Base-by-base conservation (phyloP, 2,329 filamentous ascomycete genomes). In the Cladosporium sphaerospermum region DNA sequence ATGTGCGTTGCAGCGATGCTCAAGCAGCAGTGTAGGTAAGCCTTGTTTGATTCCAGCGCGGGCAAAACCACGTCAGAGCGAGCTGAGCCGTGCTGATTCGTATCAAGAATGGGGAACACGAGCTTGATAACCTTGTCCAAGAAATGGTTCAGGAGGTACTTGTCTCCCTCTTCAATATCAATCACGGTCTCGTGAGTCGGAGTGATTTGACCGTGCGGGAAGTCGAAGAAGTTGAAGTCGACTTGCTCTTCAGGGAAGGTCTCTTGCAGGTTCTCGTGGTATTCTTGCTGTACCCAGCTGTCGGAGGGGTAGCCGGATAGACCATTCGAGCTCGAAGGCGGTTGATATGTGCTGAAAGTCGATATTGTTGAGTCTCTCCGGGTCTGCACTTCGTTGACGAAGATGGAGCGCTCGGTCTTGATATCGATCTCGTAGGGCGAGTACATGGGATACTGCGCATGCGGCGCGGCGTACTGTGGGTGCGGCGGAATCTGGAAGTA, bases 331-430 rank as follows among this genome's bases (percentile, higher is more conserved):
- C 86, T 82, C 31, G 88, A 87, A 13, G 89, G 89, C 18, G 85
- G 83, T 64, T 89, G 85, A 69, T 84, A 93, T n/a, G 89, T 91
- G 79, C 85, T 95, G 72, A 95, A 96, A 19, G 90, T 95, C 0
- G 91, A 95, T 36, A 90, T 85, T 32, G 89, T 89, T 10, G 90
- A 95, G 71, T 96, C 91, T 60, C 84, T 79, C 56, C 92, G 78
- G 11, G 90, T 87, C 4, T 89, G 89, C 53, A 96, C 80, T 67
- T 96, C 88, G 64, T 96, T 89, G 71, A 96, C 84, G 70, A 88
- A 96, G 77, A 95, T 90, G 62, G 96, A 89, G 59, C 89, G 81
- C 74, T 96, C 92, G 1, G 91, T 96, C 79, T 92, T 95, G 75
- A 97, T 87, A 69, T 96, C 92, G 56, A 96, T 85, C 71, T 96